phyloP scores from a whole-genome alignment of 257 asterid genomes.

The Solanum neorickii region DNA sequence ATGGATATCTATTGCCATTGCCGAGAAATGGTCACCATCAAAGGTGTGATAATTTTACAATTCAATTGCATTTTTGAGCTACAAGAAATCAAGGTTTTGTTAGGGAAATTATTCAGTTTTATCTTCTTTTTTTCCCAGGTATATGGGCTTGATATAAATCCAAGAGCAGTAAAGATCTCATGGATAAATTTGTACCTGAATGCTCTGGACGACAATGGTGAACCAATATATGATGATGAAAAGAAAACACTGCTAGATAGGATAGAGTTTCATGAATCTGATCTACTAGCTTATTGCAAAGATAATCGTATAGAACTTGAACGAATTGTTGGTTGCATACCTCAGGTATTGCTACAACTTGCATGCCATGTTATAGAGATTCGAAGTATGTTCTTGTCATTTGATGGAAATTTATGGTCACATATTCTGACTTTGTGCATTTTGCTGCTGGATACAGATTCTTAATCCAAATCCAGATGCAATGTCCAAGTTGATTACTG shows the following conservation, averaged over 20 bases:
- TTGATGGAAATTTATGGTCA: not conserved
- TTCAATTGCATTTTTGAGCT: not conserved
- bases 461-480: constrained; percentile 99
- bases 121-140: constrained; percentile 30
- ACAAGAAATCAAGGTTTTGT: not conserved
- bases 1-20: constrained; percentile 98
- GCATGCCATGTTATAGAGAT: not conserved
- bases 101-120: not conserved
- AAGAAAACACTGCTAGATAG: constrained; percentile 82
- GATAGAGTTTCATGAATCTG: constrained; percentile 93
- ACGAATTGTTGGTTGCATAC: constrained; percentile 96
- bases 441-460: constrained; percentile 40
- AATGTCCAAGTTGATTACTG: constrained; percentile 92
- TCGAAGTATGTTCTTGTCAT: not conserved
- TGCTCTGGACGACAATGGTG: constrained; percentile 89
- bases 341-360: constrained; percentile 58
- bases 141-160: constrained; percentile 99
- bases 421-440: not conserved
- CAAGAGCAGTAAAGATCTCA: constrained; percentile 92
- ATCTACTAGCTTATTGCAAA: constrained; percentile 85
- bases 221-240: constrained; percentile 69
- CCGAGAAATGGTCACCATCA: constrained; percentile 85
- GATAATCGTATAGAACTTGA: constrained; percentile 84
- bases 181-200: constrained; percentile 95
- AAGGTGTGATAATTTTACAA: constrained; percentile 34